Conservation (phyloP, 768 basidiomycete species). For the Polyporus arcularius region DNA sequence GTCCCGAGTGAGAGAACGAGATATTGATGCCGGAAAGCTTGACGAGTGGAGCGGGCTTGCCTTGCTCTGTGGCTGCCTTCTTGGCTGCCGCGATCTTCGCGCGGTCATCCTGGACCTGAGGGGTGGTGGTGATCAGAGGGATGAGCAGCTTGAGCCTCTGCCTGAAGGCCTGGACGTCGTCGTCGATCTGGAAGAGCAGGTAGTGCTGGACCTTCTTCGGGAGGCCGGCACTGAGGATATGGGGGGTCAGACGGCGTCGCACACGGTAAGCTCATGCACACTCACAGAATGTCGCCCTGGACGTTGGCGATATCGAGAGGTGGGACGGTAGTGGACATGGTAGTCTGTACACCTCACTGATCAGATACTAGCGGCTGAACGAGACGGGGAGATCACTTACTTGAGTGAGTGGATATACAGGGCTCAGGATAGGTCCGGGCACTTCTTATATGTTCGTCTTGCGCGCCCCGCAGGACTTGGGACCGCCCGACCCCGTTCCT, state of each 20-base stretch:
- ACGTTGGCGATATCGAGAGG: slow-evolving; percentile 27
- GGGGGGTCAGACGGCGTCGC: background rate
- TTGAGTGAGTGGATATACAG: background rate
- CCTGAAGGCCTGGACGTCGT: slow-evolving; percentile 45
- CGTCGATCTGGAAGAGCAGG: slow-evolving; percentile 52
- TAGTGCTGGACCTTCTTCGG: slow-evolving; percentile 55
- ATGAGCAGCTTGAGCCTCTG: slow-evolving; percentile 40
- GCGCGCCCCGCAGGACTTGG: too few species aligned
- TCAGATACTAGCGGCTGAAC: background rate
- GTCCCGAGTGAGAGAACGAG: slow-evolving; percentile 52
- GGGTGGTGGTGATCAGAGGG: slow-evolving; percentile 48
- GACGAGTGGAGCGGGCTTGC: slow-evolving; percentile 33
- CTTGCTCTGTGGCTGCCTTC: slow-evolving; percentile 23
- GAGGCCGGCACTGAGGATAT: slow-evolving; percentile 45
- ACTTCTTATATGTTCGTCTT: too few species aligned
- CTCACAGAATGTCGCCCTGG: slow-evolving; percentile 30
- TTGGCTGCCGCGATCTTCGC: slow-evolving; percentile 18
- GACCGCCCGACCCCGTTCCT: too few species aligned
- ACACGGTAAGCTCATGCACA: background rate
- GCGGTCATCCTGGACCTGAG: slow-evolving; percentile 35
- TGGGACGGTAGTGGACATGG: slow-evolving; percentile 2
- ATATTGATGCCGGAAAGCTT: slow-evolving; percentile 51
- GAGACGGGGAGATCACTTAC: background rate
- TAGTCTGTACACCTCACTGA: background rate
- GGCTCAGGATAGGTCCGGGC: background rate